Conservation (phyloP, 164 flowering plant species). For the Vitis rotundifolia region DNA sequence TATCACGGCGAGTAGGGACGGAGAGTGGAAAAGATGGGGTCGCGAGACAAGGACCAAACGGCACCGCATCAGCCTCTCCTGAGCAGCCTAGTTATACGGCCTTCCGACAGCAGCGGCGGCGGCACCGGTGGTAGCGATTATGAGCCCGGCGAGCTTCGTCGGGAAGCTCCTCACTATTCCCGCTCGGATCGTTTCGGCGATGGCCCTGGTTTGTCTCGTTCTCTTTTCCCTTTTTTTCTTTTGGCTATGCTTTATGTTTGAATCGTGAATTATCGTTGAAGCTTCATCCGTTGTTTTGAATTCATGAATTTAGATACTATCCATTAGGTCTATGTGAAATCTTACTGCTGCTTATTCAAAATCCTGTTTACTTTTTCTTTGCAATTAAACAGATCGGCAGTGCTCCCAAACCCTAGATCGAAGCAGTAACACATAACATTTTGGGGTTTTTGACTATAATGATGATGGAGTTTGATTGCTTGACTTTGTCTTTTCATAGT, state of each 20-base stretch:
- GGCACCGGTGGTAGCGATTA: conserved; percentile 46
- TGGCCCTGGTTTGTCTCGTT: conserved; percentile 42
- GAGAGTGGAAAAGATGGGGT: conserved; percentile 45
- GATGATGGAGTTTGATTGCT: not conserved
- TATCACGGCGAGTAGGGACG: conserved; percentile 1
- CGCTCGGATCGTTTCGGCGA: conserved; percentile 55
- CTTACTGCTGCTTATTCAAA: too few species aligned
- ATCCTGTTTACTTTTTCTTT: too few species aligned
- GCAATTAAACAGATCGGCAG: too few species aligned
- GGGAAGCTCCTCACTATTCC: conserved; percentile 46
- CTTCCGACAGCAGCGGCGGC: conserved; percentile 41
- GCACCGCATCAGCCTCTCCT: conserved; percentile 50
- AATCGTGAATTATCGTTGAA: not conserved
- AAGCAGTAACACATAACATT: not conserved
- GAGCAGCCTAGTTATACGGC: conserved; percentile 71
- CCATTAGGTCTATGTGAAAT: too few species aligned
- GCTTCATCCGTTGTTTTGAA: not conserved
- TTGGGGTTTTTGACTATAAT: too few species aligned
- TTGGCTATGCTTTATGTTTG: not conserved
- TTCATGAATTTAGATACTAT: not conserved
- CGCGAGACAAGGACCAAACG: conserved; percentile 53
- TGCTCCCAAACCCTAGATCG: not conserved
- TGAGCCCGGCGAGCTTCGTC: conserved; percentile 78
- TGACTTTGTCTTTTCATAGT: not conserved
- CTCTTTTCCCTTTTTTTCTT: not conserved